Evolutionary conservation across 2,329 filamentous ascomycete species (phyloP).

Genomic region (Lasiodiplodia hormozganensis): DNA sequence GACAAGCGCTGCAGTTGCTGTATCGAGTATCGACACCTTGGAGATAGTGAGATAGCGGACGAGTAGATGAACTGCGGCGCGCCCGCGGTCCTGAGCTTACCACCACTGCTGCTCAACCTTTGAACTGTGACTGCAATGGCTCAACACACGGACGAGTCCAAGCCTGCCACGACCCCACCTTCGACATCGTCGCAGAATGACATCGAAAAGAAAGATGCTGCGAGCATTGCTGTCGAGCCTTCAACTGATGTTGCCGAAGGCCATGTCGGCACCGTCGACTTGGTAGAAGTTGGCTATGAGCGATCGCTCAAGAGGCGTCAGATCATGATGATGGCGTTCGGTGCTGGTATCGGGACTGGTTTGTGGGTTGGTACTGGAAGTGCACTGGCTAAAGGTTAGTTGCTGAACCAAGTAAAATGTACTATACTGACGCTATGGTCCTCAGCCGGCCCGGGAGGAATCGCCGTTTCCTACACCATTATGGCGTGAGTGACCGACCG

Average conservation of each 20-base stretch:
- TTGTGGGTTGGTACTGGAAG: conserved; percentile 29
- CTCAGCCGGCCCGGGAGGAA: conserved; percentile 26
- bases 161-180: background rate
- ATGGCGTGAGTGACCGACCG: conserved; percentile 17
- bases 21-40: background rate
- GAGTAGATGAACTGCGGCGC: conserved; percentile 8
- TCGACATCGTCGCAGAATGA: background rate
- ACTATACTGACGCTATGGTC: background rate
- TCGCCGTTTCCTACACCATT: conserved; percentile 29
- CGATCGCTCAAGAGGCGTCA: conserved; percentile 27
- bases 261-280: conserved; percentile 10
- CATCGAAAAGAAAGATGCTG: conserved; percentile 2
- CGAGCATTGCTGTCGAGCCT: conserved; percentile 14
- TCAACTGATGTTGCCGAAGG: conserved; percentile 6
- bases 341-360: conserved; percentile 28
- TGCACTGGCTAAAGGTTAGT: conserved; percentile 23
- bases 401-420: background rate
- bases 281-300: conserved; percentile 26
- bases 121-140: conserved; percentile 4
- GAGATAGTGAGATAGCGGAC: conserved; percentile 1
- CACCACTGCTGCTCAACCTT: background rate
- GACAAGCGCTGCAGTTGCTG: background rate
- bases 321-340: conserved; percentile 30
- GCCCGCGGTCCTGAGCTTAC: background rate
- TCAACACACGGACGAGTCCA: background rate